These are phyloP conservation scores for Graphilbum sp. DNA, from an alignment of 2,329 filamentous ascomycete species.

Conservation along the genomic window DNA sequence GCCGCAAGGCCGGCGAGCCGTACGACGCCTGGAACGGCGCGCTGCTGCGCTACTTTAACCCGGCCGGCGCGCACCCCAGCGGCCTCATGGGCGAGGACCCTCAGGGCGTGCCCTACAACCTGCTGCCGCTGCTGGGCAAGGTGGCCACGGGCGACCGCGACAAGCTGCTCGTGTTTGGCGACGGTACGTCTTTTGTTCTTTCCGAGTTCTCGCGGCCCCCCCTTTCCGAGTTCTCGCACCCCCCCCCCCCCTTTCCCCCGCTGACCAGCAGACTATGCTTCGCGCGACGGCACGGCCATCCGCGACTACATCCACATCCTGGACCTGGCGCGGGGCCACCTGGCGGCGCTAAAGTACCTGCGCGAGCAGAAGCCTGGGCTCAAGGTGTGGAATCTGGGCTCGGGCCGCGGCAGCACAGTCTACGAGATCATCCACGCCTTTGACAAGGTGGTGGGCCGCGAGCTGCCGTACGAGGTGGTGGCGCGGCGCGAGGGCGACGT, in stretches of 20 bases:
- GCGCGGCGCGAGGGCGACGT: slow-evolving; percentile 77
- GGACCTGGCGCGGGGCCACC: slow-evolving; percentile 72
- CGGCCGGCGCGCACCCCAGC: slow-evolving; percentile 81
- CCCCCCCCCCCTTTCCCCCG: background rate
- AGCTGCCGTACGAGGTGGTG: slow-evolving; percentile 75
- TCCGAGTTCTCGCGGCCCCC: background rate
- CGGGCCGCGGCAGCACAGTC: slow-evolving; percentile 85
- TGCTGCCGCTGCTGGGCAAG: slow-evolving; percentile 84
- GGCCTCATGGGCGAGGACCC: slow-evolving; percentile 98
- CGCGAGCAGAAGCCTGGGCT: slow-evolving; percentile 73
- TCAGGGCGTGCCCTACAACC: slow-evolving; percentile 86
- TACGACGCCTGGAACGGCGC: slow-evolving; percentile 82
- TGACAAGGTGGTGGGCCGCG: slow-evolving; percentile 66
- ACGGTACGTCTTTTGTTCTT: slow-evolving; percentile 41
- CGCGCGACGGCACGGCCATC: slow-evolving; percentile 82
- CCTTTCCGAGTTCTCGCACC: background rate
- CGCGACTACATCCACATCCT: slow-evolving; percentile 97
- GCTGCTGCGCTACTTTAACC: slow-evolving; percentile 94
- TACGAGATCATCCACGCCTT: slow-evolving; percentile 97
- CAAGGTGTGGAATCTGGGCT: slow-evolving; percentile 92
- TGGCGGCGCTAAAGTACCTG: slow-evolving; percentile 81
- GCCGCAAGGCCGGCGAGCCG: slow-evolving; percentile 62
- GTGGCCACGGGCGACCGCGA: slow-evolving; percentile 90
- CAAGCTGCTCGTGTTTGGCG: slow-evolving; percentile 86
- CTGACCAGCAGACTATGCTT: slow-evolving; percentile 56